phyloP scores from a whole-genome alignment of 306 rosid genomes.

The Cicer yamashitae region DNA sequence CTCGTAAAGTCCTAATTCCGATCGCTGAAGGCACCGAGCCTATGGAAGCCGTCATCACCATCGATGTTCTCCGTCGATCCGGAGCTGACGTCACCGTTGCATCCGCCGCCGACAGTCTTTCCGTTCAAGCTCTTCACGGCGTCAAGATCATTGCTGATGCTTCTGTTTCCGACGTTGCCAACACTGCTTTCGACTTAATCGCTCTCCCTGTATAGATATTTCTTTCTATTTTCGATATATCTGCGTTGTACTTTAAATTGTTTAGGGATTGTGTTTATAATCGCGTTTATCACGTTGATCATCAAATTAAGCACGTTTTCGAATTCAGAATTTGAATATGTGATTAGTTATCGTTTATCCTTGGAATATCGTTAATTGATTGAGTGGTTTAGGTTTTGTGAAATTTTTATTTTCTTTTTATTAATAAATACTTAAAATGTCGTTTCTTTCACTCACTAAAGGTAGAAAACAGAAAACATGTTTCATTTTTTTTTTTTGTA shows the following conservation, averaged over 20 bases:
- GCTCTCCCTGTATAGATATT: conserved; percentile 67
- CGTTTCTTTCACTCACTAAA: neutral
- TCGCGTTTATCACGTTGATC: neutral
- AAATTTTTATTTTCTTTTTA: conserved; percentile 5
- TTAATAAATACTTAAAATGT: neutral
- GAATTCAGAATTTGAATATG: neutral
- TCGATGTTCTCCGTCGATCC: conserved; percentile 86
- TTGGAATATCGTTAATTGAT: conserved; percentile 1
- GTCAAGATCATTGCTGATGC: conserved; percentile 82
- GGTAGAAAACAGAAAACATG: neutral
- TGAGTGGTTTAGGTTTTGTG: neutral
- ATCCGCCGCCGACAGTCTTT: conserved; percentile 65
- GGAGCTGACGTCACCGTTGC: conserved; percentile 94
- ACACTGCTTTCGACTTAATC: conserved; percentile 71
- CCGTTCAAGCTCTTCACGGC: conserved; percentile 72
- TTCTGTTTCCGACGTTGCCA: conserved; percentile 62
- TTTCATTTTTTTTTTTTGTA: neutral
- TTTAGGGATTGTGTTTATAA: neutral
- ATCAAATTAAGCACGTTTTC: neutral
- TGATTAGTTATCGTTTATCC: neutral
- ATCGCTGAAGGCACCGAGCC: conserved; percentile 92
- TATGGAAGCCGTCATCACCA: conserved; percentile 83
- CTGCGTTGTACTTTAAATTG: conserved; percentile 5
- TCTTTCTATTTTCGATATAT: conserved; percentile 10
- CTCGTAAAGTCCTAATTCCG: conserved; percentile 73